Evolutionary conservation across 305 asterid genomes (phyloP).

Genomic region (Salvia sclarea): DNA sequence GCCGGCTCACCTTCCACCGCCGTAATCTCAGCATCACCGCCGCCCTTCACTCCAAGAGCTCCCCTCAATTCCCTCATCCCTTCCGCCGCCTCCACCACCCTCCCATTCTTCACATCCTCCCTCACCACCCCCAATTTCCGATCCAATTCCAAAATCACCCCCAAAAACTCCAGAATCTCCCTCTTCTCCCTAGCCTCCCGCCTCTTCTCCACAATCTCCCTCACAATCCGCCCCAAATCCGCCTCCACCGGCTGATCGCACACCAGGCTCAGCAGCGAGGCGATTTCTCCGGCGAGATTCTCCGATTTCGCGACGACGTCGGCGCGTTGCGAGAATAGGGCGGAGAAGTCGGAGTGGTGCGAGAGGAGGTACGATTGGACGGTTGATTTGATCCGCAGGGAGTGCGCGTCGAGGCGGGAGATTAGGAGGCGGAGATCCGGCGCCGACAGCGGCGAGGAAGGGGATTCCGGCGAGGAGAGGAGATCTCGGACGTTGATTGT

Average conservation of each 20-base stretch:
- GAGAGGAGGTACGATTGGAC: conserved; percentile 77
- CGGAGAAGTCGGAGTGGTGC: conserved; percentile 69
- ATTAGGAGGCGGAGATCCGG: conserved; percentile 95
- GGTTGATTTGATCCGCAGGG: conserved; percentile 76
- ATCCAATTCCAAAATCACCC: conserved; percentile 59
- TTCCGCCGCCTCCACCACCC: conserved; percentile 69
- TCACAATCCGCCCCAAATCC: conserved; percentile 48
- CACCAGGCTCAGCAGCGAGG: conserved; percentile 50
- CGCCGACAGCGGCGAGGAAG: conserved; percentile 70
- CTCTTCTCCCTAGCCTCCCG: conserved; percentile 66
- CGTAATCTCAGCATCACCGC: conserved; percentile 34
- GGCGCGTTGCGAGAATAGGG: conserved; percentile 71
- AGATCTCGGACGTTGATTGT: conserved; percentile 80
- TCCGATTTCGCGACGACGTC: conserved; percentile 67
- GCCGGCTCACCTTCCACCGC: conserved; percentile 53
- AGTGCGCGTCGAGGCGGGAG: conserved; percentile 74
- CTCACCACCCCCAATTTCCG: conserved; percentile 48
- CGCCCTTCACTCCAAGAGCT: conserved; percentile 54
- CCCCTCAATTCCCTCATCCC: conserved; percentile 61
- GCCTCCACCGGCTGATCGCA: conserved; percentile 68
- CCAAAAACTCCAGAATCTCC: conserved; percentile 59
- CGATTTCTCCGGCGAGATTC: conserved; percentile 41
- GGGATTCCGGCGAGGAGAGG: conserved; percentile 64
- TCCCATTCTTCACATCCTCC: conserved; percentile 52
- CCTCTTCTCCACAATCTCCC: conserved; percentile 62